A percentile compares a stretch with the other conserved stretches of the same genome.
phyloP scores from a whole-genome alignment of 257 asterid genomes.

The Hygrophila difformis region DNA sequence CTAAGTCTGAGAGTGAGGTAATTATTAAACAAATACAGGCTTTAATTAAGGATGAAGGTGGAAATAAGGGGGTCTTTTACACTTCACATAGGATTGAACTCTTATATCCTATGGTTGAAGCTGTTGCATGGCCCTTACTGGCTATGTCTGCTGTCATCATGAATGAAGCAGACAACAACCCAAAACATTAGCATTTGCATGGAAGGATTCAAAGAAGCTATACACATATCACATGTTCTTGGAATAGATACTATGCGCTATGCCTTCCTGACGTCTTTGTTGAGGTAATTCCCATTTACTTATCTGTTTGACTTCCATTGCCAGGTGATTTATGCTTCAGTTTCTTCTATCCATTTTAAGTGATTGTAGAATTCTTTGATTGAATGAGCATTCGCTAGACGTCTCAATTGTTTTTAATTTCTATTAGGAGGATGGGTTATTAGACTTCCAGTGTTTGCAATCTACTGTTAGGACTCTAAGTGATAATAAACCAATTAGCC shows the following conservation, averaged over 20 bases:
- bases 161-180: conserved; percentile 87
- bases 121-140: conserved; percentile 95
- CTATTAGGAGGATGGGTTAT: no score
- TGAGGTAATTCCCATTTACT: conserved; percentile 46
- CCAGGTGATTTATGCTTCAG: conserved; percentile 12
- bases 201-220: conserved; percentile 97
- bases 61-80: conserved; percentile 66
- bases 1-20: conserved; percentile 62
- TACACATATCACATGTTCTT: conserved; percentile 69
- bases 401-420: no score
- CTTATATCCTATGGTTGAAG: conserved; percentile 83
- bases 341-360: neutral
- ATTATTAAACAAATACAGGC: conserved; percentile 66
- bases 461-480: no score
- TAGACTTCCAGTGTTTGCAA: no score
- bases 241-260: conserved; percentile 98
- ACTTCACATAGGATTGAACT: conserved; percentile 79
- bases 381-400: neutral
- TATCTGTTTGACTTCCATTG: conserved; percentile 8
- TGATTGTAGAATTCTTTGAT: conserved; percentile 2
- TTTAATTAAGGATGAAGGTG: conserved; percentile 61
- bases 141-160: conserved; percentile 93
- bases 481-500: no score
- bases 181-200: conserved; percentile 68
- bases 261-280: conserved; percentile 83